Percentiles rank a stretch among this genome's conserved stretches.
phyloP scores from a whole-genome alignment of 2,329 filamentous ascomycete species.

The Fusarium heterosporum region DNA sequence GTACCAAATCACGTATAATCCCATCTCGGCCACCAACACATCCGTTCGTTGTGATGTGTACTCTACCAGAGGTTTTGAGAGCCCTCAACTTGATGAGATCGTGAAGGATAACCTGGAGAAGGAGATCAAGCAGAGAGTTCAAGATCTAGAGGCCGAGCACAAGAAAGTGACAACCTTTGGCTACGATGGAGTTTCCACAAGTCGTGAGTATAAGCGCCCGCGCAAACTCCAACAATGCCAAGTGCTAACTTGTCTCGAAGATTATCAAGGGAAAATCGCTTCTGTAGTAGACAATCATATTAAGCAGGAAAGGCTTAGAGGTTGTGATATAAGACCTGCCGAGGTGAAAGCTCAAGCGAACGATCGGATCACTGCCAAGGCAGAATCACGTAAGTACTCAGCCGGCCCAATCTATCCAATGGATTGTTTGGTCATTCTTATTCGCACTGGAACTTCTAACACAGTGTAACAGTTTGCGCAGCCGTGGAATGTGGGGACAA shows the following conservation, averaged over 20 bases:
- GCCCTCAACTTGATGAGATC: neutral
- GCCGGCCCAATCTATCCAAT: neutral
- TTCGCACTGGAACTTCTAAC: neutral
- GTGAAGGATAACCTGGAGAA: neutral
- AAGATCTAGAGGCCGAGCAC: neutral
- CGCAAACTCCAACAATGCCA: no score
- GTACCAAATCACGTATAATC: conserved; percentile 6
- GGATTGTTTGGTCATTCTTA: neutral
- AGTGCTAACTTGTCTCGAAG: neutral
- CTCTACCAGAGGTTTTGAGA: neutral
- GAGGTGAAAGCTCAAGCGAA: conserved; percentile 7
- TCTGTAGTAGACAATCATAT: neutral
- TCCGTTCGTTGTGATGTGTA: conserved; percentile 5
- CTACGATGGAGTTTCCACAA: neutral
- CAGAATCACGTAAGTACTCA: conserved; percentile 3
- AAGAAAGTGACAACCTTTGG: neutral
- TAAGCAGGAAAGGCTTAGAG: conserved; percentile 3
- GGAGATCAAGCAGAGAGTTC: neutral
- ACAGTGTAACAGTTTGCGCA: neutral
- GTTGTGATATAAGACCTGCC: conserved; percentile 1
- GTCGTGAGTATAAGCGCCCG: neutral
- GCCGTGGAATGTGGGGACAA: conserved; percentile 2
- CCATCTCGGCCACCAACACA: conserved; percentile 5
- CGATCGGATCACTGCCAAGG: neutral
- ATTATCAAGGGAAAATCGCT: neutral